Base-by-base conservation (phyloP, 148 eudicot genomes). In the Euryodendron excelsum region DNA sequence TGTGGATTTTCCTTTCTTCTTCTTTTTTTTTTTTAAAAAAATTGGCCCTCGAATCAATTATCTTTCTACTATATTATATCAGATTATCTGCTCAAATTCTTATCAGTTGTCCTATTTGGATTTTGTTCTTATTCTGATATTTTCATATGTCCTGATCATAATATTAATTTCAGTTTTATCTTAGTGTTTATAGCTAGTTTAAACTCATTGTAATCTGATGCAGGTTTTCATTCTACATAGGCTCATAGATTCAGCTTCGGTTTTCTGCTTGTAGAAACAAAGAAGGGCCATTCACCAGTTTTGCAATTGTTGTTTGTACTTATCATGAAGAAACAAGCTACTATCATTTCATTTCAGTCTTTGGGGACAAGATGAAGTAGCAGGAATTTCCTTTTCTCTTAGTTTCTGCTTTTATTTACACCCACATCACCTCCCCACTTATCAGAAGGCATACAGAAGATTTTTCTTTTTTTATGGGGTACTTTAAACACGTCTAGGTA, bases 221-320 rank as follows among this genome's bases (percentile, higher is more conserved):
- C 79, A 75, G 78, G 61, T 80, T 53, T 69, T 75, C 68, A 56
- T 53, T 14, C n/a, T 70, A n/a, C 34, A 9, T 1, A 23, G 34
- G 48, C 73, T 48, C 27, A n/a, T 25, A 55, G 52, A 14, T 62
- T 41, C 55, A 41, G 56, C 74, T 77, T 78, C 39, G 30, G 7
- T 17, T 20, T 10, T 53, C 9, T 2, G 20, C 68, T 11, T 28
- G 25, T 47, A 39, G 17, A 72, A 12, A 37, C 59, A 73, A 72
- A 64, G 12, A 27, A 15, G 10, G 23, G 10, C 18, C 45, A 25
- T 37, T 41, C 10, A 18, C 4, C 3, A 23, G 13, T 14, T 76
- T 76, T 14, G 45, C 27, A 0, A 9, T 63, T 30, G 25, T 55
- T 69, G 11, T 77, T 55, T 45, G 25, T 77, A 13, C 12, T 6